Evolutionary conservation across 306 rosid species (phyloP).

Genomic region (Vigna trinervia): DNA sequence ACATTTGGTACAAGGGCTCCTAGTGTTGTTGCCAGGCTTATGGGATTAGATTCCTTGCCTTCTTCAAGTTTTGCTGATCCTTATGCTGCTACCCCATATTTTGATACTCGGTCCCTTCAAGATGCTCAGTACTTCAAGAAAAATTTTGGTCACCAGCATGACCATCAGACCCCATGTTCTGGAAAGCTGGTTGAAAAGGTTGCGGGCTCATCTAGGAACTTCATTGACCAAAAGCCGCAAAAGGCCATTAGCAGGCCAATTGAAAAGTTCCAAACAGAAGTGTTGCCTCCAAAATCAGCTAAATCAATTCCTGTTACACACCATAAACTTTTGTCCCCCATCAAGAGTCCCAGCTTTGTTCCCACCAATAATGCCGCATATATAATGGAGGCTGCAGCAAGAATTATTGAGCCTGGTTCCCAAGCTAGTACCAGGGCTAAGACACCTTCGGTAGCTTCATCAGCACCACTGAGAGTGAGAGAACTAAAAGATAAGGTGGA

Average conservation of each 20-base stretch:
- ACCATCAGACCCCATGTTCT: slow-evolving; percentile 61
- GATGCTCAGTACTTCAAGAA: slow-evolving; percentile 59
- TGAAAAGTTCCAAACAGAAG: slow-evolving; percentile 93
- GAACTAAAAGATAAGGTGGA: slow-evolving; percentile 78
- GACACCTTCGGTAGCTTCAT: slow-evolving; percentile 60
- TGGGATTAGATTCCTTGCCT: slow-evolving; percentile 94
- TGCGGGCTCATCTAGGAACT: slow-evolving; percentile 57
- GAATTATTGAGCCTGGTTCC: slow-evolving; percentile 80
- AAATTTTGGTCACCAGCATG: slow-evolving; percentile 57
- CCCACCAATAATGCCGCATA: slow-evolving; percentile 81
- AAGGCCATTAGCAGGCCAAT: slow-evolving; percentile 67
- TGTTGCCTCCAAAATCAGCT: slow-evolving; percentile 92
- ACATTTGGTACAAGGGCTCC: slow-evolving; percentile 72
- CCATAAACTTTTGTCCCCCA: slow-evolving; percentile 93
- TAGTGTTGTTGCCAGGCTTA: slow-evolving; percentile 88
- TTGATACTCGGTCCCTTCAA: slow-evolving; percentile 75
- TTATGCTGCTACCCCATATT: slow-evolving; percentile 64
- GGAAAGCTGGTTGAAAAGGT: slow-evolving; percentile 58
- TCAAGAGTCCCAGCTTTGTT: slow-evolving; percentile 79
- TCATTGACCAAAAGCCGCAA: slow-evolving; percentile 63
- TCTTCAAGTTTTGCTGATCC: slow-evolving; percentile 67
- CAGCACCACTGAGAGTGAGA: slow-evolving; percentile 78
- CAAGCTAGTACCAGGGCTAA: slow-evolving; percentile 60
- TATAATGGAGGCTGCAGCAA: slow-evolving; percentile 98
- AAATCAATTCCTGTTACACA: slow-evolving; percentile 90